Conservation (phyloP, 2,329 filamentous ascomycete species). For the Epichloe gansuensis region DNA sequence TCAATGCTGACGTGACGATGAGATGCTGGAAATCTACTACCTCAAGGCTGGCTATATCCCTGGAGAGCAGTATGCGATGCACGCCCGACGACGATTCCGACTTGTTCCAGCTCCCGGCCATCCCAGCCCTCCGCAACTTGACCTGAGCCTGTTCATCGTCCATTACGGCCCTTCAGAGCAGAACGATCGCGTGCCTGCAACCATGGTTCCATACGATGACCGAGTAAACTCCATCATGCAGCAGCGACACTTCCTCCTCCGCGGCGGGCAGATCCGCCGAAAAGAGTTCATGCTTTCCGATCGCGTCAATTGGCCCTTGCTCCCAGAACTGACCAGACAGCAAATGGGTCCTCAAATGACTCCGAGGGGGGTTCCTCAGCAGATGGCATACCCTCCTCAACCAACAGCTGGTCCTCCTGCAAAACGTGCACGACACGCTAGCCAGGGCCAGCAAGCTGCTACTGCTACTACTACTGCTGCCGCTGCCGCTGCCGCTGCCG, state of each 20-base stretch:
- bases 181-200: constrained; percentile 57
- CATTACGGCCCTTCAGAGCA: constrained; percentile 74
- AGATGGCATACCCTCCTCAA: constrained; percentile 50
- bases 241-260: constrained; percentile 51
- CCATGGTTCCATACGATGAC: constrained; percentile 50
- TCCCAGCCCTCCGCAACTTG: constrained; percentile 55
- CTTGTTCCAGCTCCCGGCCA: constrained; percentile 61
- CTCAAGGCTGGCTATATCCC: constrained; percentile 71
- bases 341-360: constrained; percentile 36
- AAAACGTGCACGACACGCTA: constrained; percentile 39
- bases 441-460: constrained; percentile 22
- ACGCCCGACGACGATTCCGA: constrained; percentile 76
- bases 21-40: constrained; percentile 82
- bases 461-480: background rate
- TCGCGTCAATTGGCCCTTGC: constrained; percentile 76
- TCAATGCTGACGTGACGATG: background rate
- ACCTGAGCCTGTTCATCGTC: constrained; percentile 78
- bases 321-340: constrained; percentile 43
- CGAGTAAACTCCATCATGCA: constrained; percentile 48
- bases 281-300: constrained; percentile 95
- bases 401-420: constrained; percentile 36
- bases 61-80: constrained; percentile 60
- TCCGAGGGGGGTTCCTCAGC: constrained; percentile 39
- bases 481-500: constrained; percentile 5
- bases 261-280: constrained; percentile 67